phyloP scores from a whole-genome alignment of 2,329 filamentous ascomycete species.

The Mollisiaceae sp. region DNA sequence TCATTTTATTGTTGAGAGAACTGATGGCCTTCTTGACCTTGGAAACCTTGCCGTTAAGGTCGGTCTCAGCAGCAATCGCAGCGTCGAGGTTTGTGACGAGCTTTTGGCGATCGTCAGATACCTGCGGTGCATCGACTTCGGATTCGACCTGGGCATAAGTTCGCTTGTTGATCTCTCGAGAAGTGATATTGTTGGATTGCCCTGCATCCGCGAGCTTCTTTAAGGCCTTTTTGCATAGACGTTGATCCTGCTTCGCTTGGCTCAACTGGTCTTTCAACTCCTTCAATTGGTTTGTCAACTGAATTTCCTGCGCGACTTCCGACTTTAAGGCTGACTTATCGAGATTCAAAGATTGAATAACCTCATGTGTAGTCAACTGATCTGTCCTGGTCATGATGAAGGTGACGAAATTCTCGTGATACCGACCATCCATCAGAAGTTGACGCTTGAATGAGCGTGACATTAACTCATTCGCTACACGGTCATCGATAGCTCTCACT shows the following conservation, averaged over 20 bases:
- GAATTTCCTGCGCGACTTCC: background rate
- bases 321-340: conserved; percentile 13
- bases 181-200: background rate
- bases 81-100: background rate
- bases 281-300: conserved; percentile 2
- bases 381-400: conserved; percentile 55
- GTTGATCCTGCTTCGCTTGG: background rate
- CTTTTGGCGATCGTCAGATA: background rate
- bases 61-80: background rate
- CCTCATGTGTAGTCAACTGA: conserved; percentile 13
- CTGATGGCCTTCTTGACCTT: conserved; percentile 9
- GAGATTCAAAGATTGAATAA: conserved; percentile 18
- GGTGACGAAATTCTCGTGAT: conserved; percentile 41
- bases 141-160: background rate
- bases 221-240: background rate
- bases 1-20: background rate
- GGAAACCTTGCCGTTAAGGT: conserved; percentile 2
- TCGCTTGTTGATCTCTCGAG: background rate
- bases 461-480: conserved; percentile 44
- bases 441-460: conserved; percentile 19
- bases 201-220: background rate
- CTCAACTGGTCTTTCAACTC: conserved; percentile 11
- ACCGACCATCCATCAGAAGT: conserved; percentile 24
- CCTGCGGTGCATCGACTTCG: background rate
- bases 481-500: conserved; percentile 53